Evolutionary conservation across 176 grass and related monocot genomes (phyloP).

Genomic region (Carex cristatella): DNA sequence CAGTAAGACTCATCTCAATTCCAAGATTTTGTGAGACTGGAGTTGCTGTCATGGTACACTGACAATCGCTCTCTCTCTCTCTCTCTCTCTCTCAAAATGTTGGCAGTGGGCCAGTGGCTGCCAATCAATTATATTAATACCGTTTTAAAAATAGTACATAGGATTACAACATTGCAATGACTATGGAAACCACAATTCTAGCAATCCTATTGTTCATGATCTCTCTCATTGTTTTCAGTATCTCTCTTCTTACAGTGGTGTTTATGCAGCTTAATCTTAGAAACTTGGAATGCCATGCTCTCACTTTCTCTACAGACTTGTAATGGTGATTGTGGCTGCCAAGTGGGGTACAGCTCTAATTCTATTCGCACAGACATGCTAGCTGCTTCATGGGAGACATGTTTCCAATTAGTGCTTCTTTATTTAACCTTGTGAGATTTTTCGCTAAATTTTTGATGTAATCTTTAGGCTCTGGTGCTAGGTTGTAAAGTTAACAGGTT

Average conservation of each 20-base stretch:
- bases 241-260: conserved; percentile 19
- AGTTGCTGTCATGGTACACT: conserved; percentile 74
- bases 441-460: background rate
- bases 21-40: conserved; percentile 83
- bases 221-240: background rate
- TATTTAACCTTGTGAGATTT: background rate
- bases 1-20: conserved; percentile 76
- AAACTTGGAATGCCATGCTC: conserved; percentile 79
- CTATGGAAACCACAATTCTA: too few relatives aligned
- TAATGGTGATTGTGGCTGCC: conserved; percentile 16
- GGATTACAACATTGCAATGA: too few relatives aligned
- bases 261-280: conserved; percentile 77
- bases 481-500: background rate
- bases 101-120: too few relatives aligned
- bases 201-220: too few relatives aligned
- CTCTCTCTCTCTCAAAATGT: background rate
- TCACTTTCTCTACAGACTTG: conserved; percentile 76
- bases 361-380: background rate
- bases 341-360: background rate
- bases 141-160: too few relatives aligned
- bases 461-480: background rate
- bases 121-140: too few relatives aligned
- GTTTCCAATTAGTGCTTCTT: background rate
- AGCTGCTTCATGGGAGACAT: background rate
- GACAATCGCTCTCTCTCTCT: conserved; percentile 13